Evolutionary conservation across 371 early-diverging fungal species (phyloP).

Genomic region (Mortierella sp.): DNA sequence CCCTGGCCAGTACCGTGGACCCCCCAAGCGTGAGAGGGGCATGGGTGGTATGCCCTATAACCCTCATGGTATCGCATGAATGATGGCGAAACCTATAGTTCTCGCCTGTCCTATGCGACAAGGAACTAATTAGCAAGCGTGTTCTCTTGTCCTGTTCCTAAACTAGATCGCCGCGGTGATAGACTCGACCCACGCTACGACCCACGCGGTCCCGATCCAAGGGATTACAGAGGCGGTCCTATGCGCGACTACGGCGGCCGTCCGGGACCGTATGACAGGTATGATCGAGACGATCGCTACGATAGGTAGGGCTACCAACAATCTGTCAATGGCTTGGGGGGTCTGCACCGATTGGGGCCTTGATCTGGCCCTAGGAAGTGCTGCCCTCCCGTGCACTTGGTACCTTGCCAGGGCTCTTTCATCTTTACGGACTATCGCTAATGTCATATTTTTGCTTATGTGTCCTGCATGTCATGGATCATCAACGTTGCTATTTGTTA

Average conservation of each 20-base stretch:
- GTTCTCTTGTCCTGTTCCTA: not conserved
- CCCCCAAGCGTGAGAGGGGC: conserved; percentile 68
- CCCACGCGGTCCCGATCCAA: conserved; percentile 49
- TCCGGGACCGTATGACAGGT: conserved; percentile 56
- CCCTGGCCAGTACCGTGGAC: conserved; percentile 89
- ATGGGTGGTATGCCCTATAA: conserved; percentile 40
- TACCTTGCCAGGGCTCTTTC: conserved; percentile 48
- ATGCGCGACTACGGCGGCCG: conserved; percentile 46
- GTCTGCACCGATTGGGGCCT: not conserved
- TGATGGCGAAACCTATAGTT: conserved; percentile 36
- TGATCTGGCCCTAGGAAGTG: not conserved
- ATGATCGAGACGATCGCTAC: conserved; percentile 60
- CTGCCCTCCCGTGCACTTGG: conserved; percentile 18
- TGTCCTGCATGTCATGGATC: not conserved
- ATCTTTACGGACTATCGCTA: conserved; percentile 12
- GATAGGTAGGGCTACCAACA: conserved; percentile 51
- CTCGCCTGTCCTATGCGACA: conserved; percentile 10
- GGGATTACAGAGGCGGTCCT: conserved; percentile 43
- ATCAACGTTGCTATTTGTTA: not conserved
- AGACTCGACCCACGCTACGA: conserved; percentile 68
- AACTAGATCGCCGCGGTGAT: conserved; percentile 62
- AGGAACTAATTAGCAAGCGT: not conserved
- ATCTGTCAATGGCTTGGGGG: conserved; percentile 32
- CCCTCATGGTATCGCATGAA: conserved; percentile 30
- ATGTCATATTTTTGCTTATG: conserved; percentile 3